A percentile compares a stretch with the other conserved stretches of the same genome.
Evolutionary conservation across 148 eudicot genomes (phyloP).

Genomic region (Arctostaphylos glauca): DNA sequence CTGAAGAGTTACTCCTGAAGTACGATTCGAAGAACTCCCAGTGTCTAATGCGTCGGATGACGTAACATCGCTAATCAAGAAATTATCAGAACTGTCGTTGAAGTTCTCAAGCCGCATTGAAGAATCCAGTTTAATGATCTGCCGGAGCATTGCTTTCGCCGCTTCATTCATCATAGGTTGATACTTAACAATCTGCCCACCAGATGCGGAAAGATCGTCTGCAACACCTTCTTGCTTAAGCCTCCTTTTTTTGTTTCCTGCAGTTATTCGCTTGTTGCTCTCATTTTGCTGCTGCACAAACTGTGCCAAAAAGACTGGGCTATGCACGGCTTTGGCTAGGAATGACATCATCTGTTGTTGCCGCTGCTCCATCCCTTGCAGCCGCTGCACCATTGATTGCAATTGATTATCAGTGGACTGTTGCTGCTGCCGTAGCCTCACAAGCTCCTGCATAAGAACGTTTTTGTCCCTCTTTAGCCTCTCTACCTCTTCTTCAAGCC

Average conservation of each 20-base stretch:
- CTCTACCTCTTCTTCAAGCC: conserved; percentile 76
- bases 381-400: conserved; percentile 58
- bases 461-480: conserved; percentile 69
- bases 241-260: conserved; percentile 62
- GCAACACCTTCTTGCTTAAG: conserved; percentile 44
- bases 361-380: conserved; percentile 70
- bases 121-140: conserved; percentile 39
- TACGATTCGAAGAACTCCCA: conserved; percentile 24
- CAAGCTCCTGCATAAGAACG: conserved; percentile 75
- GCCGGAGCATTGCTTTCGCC: conserved; percentile 48
- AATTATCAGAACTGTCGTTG: conserved; percentile 26
- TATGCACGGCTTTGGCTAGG: conserved; percentile 63
- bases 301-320: conserved; percentile 67
- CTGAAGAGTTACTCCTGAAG: conserved; percentile 46
- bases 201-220: conserved; percentile 28
- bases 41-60: conserved; percentile 22
- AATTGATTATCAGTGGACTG: conserved; percentile 65
- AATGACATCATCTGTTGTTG: conserved; percentile 81
- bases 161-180: conserved; percentile 43
- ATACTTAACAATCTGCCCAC: conserved; percentile 68
- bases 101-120: conserved; percentile 11
- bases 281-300: conserved; percentile 52
- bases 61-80: conserved; percentile 32
- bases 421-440: conserved; percentile 65
- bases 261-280: conserved; percentile 46